phyloP scores from a whole-genome alignment of 768 basidiomycete genomes.

The Tulasnella sp. region DNA sequence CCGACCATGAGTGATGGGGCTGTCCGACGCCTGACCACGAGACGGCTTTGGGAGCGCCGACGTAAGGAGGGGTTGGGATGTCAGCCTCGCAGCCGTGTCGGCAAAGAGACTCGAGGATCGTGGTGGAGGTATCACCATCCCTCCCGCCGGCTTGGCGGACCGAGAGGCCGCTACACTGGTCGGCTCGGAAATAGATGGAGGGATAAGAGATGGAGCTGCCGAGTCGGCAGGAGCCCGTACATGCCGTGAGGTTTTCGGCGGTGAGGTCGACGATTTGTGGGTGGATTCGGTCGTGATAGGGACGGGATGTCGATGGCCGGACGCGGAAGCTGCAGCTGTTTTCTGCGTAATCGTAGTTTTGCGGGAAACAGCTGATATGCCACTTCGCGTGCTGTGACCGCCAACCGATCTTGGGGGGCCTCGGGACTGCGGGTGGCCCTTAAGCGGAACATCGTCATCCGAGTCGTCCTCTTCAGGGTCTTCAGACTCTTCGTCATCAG shows the following conservation, averaged over 20 bases:
- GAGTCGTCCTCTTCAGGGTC: neutral
- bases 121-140: neutral
- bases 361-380: neutral
- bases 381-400: neutral
- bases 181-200: neutral
- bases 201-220: neutral
- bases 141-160: neutral
- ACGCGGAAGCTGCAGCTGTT: neutral
- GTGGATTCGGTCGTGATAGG: too few species aligned
- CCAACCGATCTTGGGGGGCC: too few species aligned
- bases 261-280: too few species aligned
- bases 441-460: conserved; percentile 6
- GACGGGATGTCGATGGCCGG: neutral
- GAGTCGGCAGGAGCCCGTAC: neutral
- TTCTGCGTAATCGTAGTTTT: conserved; percentile 14
- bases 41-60: neutral
- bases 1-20: neutral
- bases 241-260: neutral
- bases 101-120: neutral
- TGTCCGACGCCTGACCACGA: too few species aligned
- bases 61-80: neutral
- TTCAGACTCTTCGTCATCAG: conserved; percentile 5
- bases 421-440: too few species aligned
- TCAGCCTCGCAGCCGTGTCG: neutral
- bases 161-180: neutral